Evolutionary conservation across 108 stramenopile species (phyloP).

Genomic region (Nitzschia sp.): DNA sequence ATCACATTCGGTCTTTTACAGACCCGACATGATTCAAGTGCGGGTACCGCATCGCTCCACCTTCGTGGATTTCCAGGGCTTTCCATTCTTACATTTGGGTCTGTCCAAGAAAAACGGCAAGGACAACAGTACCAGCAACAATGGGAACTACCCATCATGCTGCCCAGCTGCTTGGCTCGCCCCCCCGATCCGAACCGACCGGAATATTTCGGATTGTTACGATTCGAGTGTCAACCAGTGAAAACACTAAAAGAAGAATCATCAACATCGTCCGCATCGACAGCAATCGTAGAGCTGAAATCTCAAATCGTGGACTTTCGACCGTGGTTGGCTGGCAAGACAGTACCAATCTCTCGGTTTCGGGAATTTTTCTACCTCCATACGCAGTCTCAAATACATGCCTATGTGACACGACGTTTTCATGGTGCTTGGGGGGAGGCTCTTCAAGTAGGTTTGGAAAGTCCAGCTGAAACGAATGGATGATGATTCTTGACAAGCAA

Average conservation of each 20-base stretch:
- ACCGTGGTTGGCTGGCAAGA: conserved; percentile 19
- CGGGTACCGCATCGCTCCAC: background rate
- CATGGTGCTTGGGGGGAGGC: conserved; percentile 16
- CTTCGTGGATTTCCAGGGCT: background rate
- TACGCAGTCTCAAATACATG: conserved; percentile 21
- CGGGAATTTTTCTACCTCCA: conserved; percentile 20
- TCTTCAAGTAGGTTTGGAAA: background rate
- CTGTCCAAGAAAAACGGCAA: background rate
- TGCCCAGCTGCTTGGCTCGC: background rate
- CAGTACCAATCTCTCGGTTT: conserved; percentile 10
- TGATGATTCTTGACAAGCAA: background rate
- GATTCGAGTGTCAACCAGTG: background rate
- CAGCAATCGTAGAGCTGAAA: background rate
- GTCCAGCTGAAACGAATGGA: background rate
- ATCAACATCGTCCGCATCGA: background rate
- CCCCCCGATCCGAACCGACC: background rate
- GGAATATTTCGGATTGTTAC: background rate
- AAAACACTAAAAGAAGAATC: background rate
- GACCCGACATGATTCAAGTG: background rate
- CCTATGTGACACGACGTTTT: conserved; percentile 25
- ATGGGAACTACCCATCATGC: conserved; percentile 2
- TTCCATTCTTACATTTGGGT: background rate
- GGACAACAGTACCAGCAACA: too few species aligned
- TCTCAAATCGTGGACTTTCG: conserved; percentile 17
- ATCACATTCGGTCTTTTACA: conserved; percentile 21